Conservation (phyloP, 129 eudicot species). For the Daucus carota region DNA sequence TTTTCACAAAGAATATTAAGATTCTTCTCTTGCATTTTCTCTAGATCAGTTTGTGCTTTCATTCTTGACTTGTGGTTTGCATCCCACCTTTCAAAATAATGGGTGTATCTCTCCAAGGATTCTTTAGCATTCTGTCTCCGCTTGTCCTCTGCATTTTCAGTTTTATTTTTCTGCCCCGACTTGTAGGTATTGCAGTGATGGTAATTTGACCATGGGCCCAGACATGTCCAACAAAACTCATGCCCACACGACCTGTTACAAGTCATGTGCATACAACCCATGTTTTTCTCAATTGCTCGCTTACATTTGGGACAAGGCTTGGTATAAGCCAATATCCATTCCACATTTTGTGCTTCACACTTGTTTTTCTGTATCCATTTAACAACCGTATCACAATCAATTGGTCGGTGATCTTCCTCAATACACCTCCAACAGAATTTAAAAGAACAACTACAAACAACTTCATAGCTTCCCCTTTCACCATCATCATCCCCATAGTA, state of each 20-base stretch:
- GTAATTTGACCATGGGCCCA: background rate
- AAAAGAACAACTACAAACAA: background rate
- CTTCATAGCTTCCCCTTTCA: constrained; percentile 2
- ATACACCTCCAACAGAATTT: constrained; percentile 8
- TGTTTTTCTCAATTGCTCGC: constrained; percentile 3
- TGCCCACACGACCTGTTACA: background rate
- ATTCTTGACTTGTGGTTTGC: constrained; percentile 8
- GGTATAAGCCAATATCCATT: constrained; percentile 2
- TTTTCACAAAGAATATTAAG: constrained; percentile 22
- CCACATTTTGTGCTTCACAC: background rate
- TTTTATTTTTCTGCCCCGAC: background rate
- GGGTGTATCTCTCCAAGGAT: constrained; percentile 11
- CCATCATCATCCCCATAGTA: background rate
- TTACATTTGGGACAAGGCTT: constrained; percentile 15
- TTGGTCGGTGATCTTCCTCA: constrained; percentile 11
- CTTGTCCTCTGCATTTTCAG: constrained; percentile 8
- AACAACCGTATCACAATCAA: background rate
- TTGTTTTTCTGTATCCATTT: constrained; percentile 4
- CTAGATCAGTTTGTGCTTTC: constrained; percentile 5
- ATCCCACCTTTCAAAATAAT: constrained; percentile 23
- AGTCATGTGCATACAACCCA: constrained; percentile 8
- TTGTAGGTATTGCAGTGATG: background rate
- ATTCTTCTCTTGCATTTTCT: background rate
- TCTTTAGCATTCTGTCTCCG: constrained; percentile 9
- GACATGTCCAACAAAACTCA: constrained; percentile 9